Percentiles rank a stretch among this genome's conserved stretches.
Conservation (phyloP, 2,329 filamentous ascomycete genomes). For the Trichoderma afroharzianum region DNA sequence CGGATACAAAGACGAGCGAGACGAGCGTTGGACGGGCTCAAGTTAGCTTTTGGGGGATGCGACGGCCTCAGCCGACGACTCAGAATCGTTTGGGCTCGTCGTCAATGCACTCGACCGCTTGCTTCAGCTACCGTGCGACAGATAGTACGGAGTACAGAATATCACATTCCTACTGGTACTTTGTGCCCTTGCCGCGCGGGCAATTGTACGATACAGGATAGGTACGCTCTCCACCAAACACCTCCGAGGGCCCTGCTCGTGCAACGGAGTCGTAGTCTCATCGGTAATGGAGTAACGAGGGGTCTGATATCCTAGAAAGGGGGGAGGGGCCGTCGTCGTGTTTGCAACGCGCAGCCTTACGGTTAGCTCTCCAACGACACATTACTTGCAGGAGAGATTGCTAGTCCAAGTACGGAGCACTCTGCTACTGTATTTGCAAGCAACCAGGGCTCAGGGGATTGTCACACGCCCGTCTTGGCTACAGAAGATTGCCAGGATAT, state of each 20-base stretch:
- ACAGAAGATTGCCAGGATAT: not conserved
- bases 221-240: not conserved
- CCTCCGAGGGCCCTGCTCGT: not conserved
- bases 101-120: not conserved
- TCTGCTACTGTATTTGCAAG: not conserved
- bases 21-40: not conserved
- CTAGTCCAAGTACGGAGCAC: not conserved
- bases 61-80: not conserved
- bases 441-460: not conserved
- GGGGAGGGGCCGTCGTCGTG: not conserved
- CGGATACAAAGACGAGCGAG: not conserved
- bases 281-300: not conserved
- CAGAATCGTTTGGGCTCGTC: not conserved
- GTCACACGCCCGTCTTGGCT: not conserved
- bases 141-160: not conserved
- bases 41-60: not conserved
- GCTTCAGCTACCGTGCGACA: not conserved
- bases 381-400: not conserved
- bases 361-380: slow-evolving; percentile 6
- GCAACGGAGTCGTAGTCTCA: not conserved
- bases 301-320: slow-evolving; percentile 4
- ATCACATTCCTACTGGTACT: not conserved
- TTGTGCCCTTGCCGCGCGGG: not conserved
- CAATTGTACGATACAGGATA: not conserved
- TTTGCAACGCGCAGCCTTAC: slow-evolving; percentile 4